Base-by-base conservation (phyloP, 1,284 basidiomycete species). In the Microbotryum silenes-acaulis region DNA sequence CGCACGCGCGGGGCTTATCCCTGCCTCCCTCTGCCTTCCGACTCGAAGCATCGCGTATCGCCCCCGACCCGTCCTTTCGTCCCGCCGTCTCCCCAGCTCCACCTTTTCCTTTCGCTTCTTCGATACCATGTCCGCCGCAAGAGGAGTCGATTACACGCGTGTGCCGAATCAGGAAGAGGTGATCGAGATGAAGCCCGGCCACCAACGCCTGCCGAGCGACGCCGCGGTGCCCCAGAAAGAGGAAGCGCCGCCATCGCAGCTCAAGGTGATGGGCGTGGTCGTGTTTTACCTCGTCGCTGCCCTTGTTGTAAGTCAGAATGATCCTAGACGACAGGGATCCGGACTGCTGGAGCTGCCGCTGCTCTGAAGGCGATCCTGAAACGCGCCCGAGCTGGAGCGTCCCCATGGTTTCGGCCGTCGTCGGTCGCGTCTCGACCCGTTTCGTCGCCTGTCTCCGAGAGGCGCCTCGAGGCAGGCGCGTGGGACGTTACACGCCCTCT, bases 201-300 rank as follows among this genome's bases (percentile, higher is more conserved):
- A 53, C 31, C 29, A 53, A 18, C 29, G 20, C 51, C 20, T 29
- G 48, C 21, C 49, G 27, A 16, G 25, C 27, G 37, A 42, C 37
- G 37, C 51, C n/a, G 31, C 44, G 18, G n/a, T 50, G 45, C 42
- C 52, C 25, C 50, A 57, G 42, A 33, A 45, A 10, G 64, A 61
- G 31, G 65, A 67, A 25, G 60, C 61, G 21, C 63, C 69, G 7
- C 61, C 71, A 0, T 63, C 60, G 42, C 56, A 62, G 51, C 64
- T 50, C 42, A 72, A 70, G 66, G 72, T 73, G 55, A 62, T 68
- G 33, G 64, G 63, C 57, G 64, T 61, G 29, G 69, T 73, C 12
- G 48, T 62, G 5, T 89, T 89, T 76, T 89, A 89, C 72, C 80
- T 89, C 51, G 81, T 88, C n/a, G 87, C 87, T 59, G 87, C 88